Base-by-base conservation (phyloP, 2,329 filamentous ascomycete species). In the Aspergillus chevalieri region DNA sequence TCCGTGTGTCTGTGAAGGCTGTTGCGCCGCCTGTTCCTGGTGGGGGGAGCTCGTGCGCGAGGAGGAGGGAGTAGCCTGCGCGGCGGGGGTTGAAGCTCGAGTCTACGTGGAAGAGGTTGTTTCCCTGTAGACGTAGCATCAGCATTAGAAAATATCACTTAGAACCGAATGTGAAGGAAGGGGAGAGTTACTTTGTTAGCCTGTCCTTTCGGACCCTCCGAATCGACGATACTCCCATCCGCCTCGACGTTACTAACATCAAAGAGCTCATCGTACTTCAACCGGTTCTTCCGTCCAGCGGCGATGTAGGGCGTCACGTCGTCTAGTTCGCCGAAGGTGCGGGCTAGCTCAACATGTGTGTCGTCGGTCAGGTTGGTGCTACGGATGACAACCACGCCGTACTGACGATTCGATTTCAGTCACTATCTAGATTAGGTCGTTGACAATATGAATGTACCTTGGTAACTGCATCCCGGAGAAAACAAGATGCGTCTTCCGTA, bases 241-340 rank as follows among this genome's bases (percentile, higher is more conserved):
- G 68, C 66, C 44, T 79, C 73, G 10, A 82, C 64, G 58, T 83
- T 83, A 45, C 77, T 71, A 0, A 78, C 78, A 53, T 84, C 81
- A 58, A 82, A 82, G 0, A 83, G 71, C 62, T 83, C 76, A 41
- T 71, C 65, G 53, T 75, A 71, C 2, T 62, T 56, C 53, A 78
- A 76, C 5, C 79, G 74, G 47, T 75, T 68, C 58, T 72, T 71
- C 24, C 76, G 71, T 12, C 74, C 78, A 10, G 47, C 65, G 2
- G 62, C 63, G 8, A 75, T 65, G 63, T 77, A 81, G 0, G 74
- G 77, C 17, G 62, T 72, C 24, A 80, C 71, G 56, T 81, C 75
- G 63, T 83, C 80, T 0, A 82, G 74, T 22, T 79, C 76, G n/a
- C 80, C 81, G 50, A 83, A 75, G 1, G 66, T 66, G 2, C 57